Conservation (phyloP, 2,329 filamentous ascomycete genomes). For the Trichoderma sp. region DNA sequence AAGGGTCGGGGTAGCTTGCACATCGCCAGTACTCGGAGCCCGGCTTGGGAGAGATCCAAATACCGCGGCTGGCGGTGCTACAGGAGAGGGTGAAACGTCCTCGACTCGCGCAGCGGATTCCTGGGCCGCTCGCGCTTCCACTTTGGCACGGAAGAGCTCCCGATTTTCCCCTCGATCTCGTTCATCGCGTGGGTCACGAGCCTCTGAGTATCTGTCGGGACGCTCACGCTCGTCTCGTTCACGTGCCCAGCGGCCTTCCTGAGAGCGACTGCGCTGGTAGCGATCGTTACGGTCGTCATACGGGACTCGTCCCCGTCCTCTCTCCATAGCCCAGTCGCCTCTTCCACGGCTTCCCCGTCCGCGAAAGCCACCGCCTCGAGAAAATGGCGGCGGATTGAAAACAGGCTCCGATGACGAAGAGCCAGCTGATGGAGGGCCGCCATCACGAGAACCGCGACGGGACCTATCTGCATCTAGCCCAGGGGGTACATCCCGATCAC, state of each 20-base stretch:
- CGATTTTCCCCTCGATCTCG: slow-evolving; percentile 43
- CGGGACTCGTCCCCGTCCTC: slow-evolving; percentile 55
- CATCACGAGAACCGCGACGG: slow-evolving; percentile 67
- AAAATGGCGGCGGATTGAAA: slow-evolving; percentile 50
- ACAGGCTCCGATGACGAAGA: slow-evolving; percentile 67
- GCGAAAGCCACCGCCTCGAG: slow-evolving; percentile 55
- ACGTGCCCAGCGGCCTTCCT: slow-evolving; percentile 58
- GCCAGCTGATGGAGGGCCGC: slow-evolving; percentile 63
- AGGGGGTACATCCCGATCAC: slow-evolving; percentile 54
- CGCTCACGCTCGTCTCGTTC: slow-evolving; percentile 55
- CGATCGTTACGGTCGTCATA: slow-evolving; percentile 60
- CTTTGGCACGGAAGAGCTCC: slow-evolving; percentile 48
- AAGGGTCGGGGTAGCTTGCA: slow-evolving; percentile 28
- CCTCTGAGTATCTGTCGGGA: slow-evolving; percentile 41
- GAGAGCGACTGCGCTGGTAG: slow-evolving; percentile 63
- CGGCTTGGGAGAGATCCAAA: slow-evolving; percentile 55
- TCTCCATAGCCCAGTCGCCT: slow-evolving; percentile 40
- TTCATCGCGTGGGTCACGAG: slow-evolving; percentile 46
- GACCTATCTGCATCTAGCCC: slow-evolving; percentile 65
- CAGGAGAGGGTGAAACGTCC: slow-evolving; percentile 55
- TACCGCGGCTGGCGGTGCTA: slow-evolving; percentile 56
- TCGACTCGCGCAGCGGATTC: slow-evolving; percentile 46
- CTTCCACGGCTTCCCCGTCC: slow-evolving; percentile 51
- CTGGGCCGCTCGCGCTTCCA: slow-evolving; percentile 48
- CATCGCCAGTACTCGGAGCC: slow-evolving; percentile 34